Percentiles rank a stretch among this genome's conserved stretches.
phyloP scores from a whole-genome alignment of 2,329 filamentous ascomycete genomes.

The Diaporthe ampelina region DNA sequence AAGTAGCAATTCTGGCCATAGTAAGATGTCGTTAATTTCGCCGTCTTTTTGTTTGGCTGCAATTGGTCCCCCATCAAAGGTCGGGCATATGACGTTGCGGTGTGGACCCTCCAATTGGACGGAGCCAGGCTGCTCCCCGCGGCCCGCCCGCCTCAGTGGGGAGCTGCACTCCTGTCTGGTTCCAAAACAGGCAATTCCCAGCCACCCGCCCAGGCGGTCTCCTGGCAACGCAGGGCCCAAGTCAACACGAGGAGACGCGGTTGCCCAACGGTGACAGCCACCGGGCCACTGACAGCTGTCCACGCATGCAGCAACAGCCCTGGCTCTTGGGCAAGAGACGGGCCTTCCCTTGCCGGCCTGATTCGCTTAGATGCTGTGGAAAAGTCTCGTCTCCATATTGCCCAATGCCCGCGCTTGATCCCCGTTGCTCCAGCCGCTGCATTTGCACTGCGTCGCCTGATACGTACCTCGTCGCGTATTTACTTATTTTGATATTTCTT shows the following conservation, averaged over 20 bases:
- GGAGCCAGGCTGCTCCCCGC: background rate
- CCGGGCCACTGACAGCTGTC: constrained; percentile 33
- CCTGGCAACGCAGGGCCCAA: constrained; percentile 34
- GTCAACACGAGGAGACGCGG: constrained; percentile 36
- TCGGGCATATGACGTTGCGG: background rate
- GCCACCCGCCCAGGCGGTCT: constrained; percentile 37
- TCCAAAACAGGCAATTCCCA: constrained; percentile 46
- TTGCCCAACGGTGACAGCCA: background rate
- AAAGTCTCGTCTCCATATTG: constrained; percentile 27
- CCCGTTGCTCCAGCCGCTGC: constrained; percentile 32
- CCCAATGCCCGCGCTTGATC: too few species aligned
- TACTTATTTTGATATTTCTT: constrained; percentile 4
- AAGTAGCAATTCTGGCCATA: too few species aligned
- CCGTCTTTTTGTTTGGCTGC: too few species aligned
- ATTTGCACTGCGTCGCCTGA: constrained; percentile 23
- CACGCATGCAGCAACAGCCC: constrained; percentile 36
- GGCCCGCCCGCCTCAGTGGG: constrained; percentile 18
- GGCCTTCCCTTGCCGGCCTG: constrained; percentile 29
- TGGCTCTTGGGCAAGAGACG: background rate
- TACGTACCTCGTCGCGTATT: constrained; percentile 21
- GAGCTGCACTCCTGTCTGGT: background rate
- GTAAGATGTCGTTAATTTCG: too few species aligned
- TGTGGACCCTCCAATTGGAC: background rate
- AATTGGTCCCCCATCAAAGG: too few species aligned
- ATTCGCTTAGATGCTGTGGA: constrained; percentile 6